These are phyloP conservation scores for Physcia stellaris DNA, from an alignment of 495 filamentous ascomycete species.

Conservation along the genomic window DNA sequence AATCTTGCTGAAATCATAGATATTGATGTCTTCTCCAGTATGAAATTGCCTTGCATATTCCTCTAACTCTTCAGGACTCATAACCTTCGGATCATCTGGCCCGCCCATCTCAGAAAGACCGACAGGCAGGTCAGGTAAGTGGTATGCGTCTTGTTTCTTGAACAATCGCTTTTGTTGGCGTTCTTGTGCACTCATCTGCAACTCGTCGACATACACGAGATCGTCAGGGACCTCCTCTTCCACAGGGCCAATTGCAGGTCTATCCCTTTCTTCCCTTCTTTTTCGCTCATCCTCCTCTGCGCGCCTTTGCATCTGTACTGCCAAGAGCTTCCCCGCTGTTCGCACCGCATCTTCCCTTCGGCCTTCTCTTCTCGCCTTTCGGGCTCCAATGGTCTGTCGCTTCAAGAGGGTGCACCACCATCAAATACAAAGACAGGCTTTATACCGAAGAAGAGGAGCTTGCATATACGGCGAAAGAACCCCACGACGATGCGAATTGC, in stretches of 20 bases:
- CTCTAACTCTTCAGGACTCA: constrained; percentile 85
- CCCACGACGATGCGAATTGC: constrained; percentile 91
- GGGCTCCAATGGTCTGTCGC: constrained; percentile 68
- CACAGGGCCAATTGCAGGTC: constrained; percentile 28
- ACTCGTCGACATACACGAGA: constrained; percentile 78
- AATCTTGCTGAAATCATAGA: constrained; percentile 98
- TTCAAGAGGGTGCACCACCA: constrained; percentile 86
- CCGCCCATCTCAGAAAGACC: constrained; percentile 73
- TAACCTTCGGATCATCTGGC: constrained; percentile 83
- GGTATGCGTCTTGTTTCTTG: constrained; percentile 84
- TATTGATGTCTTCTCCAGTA: constrained; percentile 84
- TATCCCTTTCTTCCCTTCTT: constrained; percentile 35
- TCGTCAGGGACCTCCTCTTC: constrained; percentile 58
- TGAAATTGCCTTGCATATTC: constrained; percentile 87
- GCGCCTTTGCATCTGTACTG: constrained; percentile 77
- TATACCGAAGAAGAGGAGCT: constrained; percentile 92
- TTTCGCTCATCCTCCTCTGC: constrained; percentile 72
- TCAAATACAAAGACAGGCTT: constrained; percentile 97
- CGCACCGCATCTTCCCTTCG: constrained; percentile 81
- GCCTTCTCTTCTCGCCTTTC: constrained; percentile 74
- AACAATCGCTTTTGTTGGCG: constrained; percentile 63
- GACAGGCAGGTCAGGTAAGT: constrained; percentile 70
- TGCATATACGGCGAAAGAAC: constrained; percentile 96
- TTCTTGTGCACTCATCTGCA: constrained; percentile 67
- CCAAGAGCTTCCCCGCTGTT: constrained; percentile 80